Evolutionary conservation across 208 protist genomes (phyloP), one percentile per base, ranked within the genome.

Genomic region (Acanthamoeba culbertsoni): DNA sequence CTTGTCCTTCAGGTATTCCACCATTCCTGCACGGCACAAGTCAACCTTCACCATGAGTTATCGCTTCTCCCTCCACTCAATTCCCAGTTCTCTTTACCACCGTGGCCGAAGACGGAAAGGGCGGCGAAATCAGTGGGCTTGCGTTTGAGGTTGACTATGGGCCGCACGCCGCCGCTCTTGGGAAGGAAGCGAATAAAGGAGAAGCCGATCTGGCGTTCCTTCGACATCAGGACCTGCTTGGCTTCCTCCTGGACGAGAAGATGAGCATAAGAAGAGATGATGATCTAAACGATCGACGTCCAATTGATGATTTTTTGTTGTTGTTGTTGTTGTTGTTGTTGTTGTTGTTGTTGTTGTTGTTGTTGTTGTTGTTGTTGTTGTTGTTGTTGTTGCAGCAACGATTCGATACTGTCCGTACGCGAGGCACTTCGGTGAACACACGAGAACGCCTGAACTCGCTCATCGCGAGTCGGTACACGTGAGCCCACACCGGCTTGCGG

Each of bases 401-500:
- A 10, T 35, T 7, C n/a, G 71, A 10, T 51, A 42, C 35, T 37
- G 10, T 12, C n/a, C 31, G 8, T 59, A 93, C 88, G 28, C 28
- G 43, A 20, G 88, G 53, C 6, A 93, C 42, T 53, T 93, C 46
- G 5, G 43, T 42, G 45, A 93, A 93, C 40, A 93, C 65, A 1
- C 62, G 10, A 0, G 26, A 23, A 23, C 31, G 62, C n/a, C 46
- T 45, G 28, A 93, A 62, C 63, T 93, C 88, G 35, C 18, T 23
- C 62, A 93, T 93, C 20, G 88, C 88, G 14, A 93, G 45, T 18
- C 63, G 42, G 40, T 55, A 82, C 62, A 93, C 43, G 43, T 79
- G 88, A 28, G 88, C 88, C 88, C 88, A 93, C 45, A 93, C 53
- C 5, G 88, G 88, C 45, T 93, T 93, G 26, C 88, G 88, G 45